Conservation (phyloP, 495 filamentous ascomycete species). For the Platismatia glauca region DNA sequence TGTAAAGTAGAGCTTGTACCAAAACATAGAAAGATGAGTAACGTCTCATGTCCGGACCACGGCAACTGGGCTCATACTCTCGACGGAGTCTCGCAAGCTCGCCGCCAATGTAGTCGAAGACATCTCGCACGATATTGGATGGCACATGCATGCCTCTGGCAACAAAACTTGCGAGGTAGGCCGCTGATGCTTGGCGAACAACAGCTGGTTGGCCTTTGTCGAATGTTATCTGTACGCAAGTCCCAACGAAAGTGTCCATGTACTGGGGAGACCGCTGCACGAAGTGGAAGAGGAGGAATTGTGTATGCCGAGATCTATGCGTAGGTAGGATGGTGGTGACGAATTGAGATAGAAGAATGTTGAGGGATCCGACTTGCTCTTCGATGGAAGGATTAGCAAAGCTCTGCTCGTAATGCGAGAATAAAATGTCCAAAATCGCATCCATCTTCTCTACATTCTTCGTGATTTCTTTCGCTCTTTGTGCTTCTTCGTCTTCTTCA, state of each 20-base stretch:
- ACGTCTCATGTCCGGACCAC: conserved; percentile 71
- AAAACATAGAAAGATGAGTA: conserved; percentile 82
- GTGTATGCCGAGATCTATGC: conserved; percentile 74
- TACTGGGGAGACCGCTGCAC: conserved; percentile 65
- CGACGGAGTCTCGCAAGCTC: conserved; percentile 61
- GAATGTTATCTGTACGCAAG: conserved; percentile 61
- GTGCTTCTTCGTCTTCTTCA: conserved; percentile 40
- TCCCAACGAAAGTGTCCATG: conserved; percentile 71
- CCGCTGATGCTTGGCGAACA: conserved; percentile 69
- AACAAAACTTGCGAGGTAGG: conserved; percentile 92
- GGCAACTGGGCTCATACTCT: conserved; percentile 57
- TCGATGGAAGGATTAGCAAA: conserved; percentile 46
- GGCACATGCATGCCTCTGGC: conserved; percentile 75
- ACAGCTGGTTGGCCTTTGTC: conserved; percentile 54
- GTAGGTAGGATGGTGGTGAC: conserved; percentile 77
- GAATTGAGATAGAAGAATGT: conserved; percentile 74
- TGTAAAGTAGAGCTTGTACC: conserved; percentile 81
- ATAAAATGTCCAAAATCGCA: conserved; percentile 79
- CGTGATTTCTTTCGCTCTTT: conserved; percentile 53
- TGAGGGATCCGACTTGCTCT: conserved; percentile 47
- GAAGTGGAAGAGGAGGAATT: conserved; percentile 92
- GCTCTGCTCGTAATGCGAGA: conserved; percentile 64
- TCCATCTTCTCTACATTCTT: conserved; percentile 86
- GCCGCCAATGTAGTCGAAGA: conserved; percentile 64
- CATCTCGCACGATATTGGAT: conserved; percentile 61